Evolutionary conservation across 1,284 basidiomycete genomes (phyloP).

Genomic region (Volvariella volvacea): DNA sequence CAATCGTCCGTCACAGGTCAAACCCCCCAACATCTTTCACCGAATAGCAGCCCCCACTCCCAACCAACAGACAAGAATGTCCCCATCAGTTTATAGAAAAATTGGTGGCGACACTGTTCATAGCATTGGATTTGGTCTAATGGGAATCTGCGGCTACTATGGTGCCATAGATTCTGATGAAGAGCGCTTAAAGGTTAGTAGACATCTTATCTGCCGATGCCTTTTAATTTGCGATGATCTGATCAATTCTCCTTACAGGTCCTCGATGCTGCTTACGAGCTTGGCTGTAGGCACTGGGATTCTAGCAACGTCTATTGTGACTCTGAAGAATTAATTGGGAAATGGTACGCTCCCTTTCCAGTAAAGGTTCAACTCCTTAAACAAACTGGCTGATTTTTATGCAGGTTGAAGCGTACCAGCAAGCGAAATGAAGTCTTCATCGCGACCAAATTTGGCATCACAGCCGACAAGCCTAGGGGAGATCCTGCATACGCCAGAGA

Average conservation of each 20-base stretch:
- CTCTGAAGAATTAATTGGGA: constrained; percentile 36
- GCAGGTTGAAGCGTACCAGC: constrained; percentile 37
- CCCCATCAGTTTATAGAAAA: constrained; percentile 8
- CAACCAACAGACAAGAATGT: too few relatives aligned
- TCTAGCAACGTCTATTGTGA: constrained; percentile 36
- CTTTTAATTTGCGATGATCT: too few relatives aligned
- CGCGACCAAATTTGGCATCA: constrained; percentile 42
- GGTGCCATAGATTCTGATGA: constrained; percentile 9
- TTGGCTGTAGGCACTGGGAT: constrained; percentile 36
- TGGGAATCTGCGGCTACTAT: constrained; percentile 11
- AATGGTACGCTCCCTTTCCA: constrained; percentile 33
- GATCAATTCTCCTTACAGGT: constrained; percentile 18
- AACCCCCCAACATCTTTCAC: too few relatives aligned
- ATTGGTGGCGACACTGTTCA: constrained; percentile 9
- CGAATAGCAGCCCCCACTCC: too few relatives aligned
- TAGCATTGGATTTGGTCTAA: constrained; percentile 11
- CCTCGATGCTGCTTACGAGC: constrained; percentile 29
- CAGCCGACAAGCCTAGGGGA: constrained; percentile 17
- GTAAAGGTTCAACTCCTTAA: too few relatives aligned
- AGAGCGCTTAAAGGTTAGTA: constrained; percentile 12
- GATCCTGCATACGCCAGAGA: constrained; percentile 27
- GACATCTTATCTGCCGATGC: too few relatives aligned
- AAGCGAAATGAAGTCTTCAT: constrained; percentile 40
- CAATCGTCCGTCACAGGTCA: too few relatives aligned
- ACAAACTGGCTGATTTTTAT: too few relatives aligned